Percentiles rank a stretch among this genome's conserved stretches.
Evolutionary conservation across 2,329 filamentous ascomycete species (phyloP).

Genomic region (Nigrospora oryzae): DNA sequence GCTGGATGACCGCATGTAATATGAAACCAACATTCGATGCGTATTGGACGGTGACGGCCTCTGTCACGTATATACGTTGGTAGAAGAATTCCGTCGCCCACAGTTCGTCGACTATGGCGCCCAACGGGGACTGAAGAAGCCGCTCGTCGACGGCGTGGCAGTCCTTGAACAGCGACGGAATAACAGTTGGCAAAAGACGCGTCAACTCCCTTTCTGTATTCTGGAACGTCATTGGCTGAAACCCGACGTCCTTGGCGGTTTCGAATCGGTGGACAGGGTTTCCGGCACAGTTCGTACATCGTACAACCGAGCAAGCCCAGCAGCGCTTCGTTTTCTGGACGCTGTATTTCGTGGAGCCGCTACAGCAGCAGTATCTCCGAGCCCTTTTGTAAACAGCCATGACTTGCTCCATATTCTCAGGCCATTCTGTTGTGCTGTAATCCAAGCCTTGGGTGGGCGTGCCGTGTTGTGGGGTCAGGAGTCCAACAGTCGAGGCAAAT

Average conservation of each 20-base stretch:
- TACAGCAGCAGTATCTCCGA: constrained; percentile 26
- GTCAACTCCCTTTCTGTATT: not conserved
- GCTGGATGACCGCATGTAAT: constrained; percentile 11
- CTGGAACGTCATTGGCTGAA: not conserved
- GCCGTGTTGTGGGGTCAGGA: too few species aligned
- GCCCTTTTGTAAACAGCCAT: not conserved
- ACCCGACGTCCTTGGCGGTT: not conserved
- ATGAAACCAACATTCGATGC: constrained; percentile 9
- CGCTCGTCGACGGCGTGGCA: not conserved
- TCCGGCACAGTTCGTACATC: constrained; percentile 27
- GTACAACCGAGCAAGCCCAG: constrained; percentile 22
- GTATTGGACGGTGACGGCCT: constrained; percentile 16
- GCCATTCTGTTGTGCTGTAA: too few species aligned
- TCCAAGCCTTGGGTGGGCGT: too few species aligned
- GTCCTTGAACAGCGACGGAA: not conserved
- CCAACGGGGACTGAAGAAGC: not conserved
- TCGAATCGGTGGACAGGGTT: constrained; percentile 26
- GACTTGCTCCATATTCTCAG: too few species aligned
- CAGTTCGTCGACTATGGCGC: too few species aligned
- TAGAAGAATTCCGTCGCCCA: constrained; percentile 13
- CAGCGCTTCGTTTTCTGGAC: constrained; percentile 18
- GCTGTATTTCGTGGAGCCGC: constrained; percentile 20
- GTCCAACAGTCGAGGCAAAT: too few species aligned
- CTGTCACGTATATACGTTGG: constrained; percentile 12
- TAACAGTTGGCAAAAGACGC: not conserved